Percentiles rank a stretch among this genome's conserved stretches.
Evolutionary conservation across 768 basidiomycete species (phyloP).

Genomic region (Podaxis sp.): DNA sequence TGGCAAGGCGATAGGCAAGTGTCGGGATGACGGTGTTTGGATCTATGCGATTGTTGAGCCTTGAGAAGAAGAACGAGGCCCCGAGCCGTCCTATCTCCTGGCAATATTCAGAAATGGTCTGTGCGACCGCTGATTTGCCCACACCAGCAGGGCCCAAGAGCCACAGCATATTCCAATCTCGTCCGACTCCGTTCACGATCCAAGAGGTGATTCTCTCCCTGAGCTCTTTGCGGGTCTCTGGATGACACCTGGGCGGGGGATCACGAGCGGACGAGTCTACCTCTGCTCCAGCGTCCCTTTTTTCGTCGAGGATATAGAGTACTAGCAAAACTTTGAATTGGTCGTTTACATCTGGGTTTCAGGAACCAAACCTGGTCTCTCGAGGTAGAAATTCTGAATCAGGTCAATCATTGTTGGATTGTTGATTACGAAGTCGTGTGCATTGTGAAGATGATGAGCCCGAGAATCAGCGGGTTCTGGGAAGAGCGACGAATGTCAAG

Average conservation of each 20-base stretch:
- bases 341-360: too few species aligned
- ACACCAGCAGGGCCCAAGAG: slow-evolving; percentile 5
- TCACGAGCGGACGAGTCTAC: not conserved
- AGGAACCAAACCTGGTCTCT: too few species aligned
- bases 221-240: not conserved
- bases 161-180: not conserved
- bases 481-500: too few species aligned
- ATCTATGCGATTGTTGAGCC: not conserved
- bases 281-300: not conserved
- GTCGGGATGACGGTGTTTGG: not conserved
- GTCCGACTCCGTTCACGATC: not conserved
- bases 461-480: too few species aligned
- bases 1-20: slow-evolving; percentile 1
- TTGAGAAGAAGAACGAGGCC: slow-evolving; percentile 4
- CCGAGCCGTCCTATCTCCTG: not conserved
- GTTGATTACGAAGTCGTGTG: too few species aligned
- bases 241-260: not conserved
- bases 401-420: too few species aligned
- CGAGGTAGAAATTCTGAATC: too few species aligned
- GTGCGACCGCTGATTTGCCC: slow-evolving; percentile 3
- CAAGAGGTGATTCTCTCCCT: not conserved
- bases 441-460: too few species aligned
- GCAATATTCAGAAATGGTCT: not conserved
- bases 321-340: not conserved
- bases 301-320: not conserved